A percentile compares a stretch with the other conserved stretches of the same genome.
Conservation (phyloP, 805 yeast genomes). For the Myxozyma geophila region DNA sequence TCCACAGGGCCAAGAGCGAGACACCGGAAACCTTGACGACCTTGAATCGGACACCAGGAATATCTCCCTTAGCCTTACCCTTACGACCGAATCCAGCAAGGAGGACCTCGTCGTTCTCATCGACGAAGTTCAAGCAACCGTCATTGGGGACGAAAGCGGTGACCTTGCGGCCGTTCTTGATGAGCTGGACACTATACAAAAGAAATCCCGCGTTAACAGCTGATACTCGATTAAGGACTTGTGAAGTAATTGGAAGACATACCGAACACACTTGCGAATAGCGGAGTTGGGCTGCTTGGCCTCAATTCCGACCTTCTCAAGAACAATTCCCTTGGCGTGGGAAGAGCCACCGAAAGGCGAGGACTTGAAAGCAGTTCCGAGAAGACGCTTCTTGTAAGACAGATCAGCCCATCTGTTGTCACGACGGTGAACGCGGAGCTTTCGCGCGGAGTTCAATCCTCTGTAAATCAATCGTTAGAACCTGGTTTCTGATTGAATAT, state of each 20-base stretch:
- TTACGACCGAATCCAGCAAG: conserved; percentile 99
- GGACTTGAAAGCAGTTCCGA: conserved; percentile 99
- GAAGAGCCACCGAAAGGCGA: conserved; percentile 99
- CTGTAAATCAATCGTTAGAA: conserved; percentile 49
- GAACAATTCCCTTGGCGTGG: conserved; percentile 99
- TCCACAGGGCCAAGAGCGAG: conserved; percentile 98
- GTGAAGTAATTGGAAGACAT: background rate
- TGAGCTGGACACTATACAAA: conserved; percentile 76
- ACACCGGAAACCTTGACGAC: conserved; percentile 99
- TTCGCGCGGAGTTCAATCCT: conserved; percentile 99
- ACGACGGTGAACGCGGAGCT: conserved; percentile 99
- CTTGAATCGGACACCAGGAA: conserved; percentile 99
- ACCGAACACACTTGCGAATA: conserved; percentile 99
- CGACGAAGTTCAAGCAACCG: conserved; percentile 99
- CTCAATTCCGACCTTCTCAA: conserved; percentile 99
- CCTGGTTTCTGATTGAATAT: background rate
- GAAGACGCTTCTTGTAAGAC: conserved; percentile 96
- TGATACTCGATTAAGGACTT: background rate
- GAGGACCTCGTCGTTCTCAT: conserved; percentile 99
- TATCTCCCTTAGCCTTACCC: conserved; percentile 99
- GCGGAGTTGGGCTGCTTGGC: conserved; percentile 99
- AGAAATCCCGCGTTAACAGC: background rate
- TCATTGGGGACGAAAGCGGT: conserved; percentile 99
- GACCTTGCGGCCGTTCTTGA: conserved; percentile 99
- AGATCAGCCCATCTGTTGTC: conserved; percentile 99